Conservation (phyloP, 2,329 filamentous ascomycete species). For the Gaeumannomyces sp. region DNA sequence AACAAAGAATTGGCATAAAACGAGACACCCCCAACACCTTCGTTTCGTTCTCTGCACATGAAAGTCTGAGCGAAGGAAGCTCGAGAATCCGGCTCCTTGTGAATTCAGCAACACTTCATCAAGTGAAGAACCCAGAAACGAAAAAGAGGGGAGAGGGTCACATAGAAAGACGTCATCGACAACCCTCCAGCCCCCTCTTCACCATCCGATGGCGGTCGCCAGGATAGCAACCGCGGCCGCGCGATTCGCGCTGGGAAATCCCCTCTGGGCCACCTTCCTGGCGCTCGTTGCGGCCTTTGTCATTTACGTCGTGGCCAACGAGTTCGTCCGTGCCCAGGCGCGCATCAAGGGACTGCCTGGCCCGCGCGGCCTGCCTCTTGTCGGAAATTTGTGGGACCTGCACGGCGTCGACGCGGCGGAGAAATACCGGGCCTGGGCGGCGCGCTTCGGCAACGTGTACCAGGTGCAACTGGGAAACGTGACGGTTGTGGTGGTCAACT, state of each 20-base stretch:
- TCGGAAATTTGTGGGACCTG: conserved; percentile 18
- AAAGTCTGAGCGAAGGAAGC: neutral
- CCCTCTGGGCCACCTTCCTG: neutral
- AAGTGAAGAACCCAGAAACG: too few relatives aligned
- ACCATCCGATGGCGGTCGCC: neutral
- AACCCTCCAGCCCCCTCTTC: too few relatives aligned
- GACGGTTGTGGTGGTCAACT: conserved; percentile 50
- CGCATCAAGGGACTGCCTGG: conserved; percentile 13
- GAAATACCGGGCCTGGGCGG: conserved; percentile 10
- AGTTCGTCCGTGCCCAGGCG: conserved; percentile 5
- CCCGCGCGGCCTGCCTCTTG: conserved; percentile 15
- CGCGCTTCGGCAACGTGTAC: conserved; percentile 44
- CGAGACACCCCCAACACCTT: neutral
- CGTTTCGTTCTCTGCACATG: neutral
- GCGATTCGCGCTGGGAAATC: neutral
- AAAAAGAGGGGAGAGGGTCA: neutral
- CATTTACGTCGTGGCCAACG: conserved; percentile 9
- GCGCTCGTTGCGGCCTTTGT: conserved; percentile 1
- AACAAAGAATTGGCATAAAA: neutral
- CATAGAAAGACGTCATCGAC: neutral
- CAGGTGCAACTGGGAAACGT: conserved; percentile 53
- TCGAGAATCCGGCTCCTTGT: neutral
- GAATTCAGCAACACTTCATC: neutral
- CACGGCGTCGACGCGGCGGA: conserved; percentile 12
- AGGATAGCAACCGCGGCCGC: neutral